Conservation (phyloP, 257 asterid species). For the Avicennia marina region DNA sequence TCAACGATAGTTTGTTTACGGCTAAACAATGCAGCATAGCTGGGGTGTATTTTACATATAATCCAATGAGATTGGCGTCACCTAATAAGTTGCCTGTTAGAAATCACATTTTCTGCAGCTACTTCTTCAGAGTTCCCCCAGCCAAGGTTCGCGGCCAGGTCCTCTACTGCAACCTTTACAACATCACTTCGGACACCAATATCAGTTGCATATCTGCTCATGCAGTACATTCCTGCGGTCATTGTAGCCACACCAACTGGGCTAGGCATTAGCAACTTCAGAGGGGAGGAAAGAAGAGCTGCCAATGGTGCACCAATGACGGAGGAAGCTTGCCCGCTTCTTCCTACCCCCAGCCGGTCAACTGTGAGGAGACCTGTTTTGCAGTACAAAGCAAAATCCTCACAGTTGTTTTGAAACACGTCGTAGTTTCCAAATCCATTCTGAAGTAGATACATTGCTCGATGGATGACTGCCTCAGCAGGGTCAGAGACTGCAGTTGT, state of each 20-base stretch:
- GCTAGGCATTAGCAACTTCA: conserved; percentile 73
- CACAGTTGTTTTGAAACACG: conserved; percentile 86
- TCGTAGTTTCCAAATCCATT: conserved; percentile 84
- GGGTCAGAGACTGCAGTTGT: conserved; percentile 81
- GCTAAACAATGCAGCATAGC: neutral
- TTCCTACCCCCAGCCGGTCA: conserved; percentile 73
- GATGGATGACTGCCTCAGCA: conserved; percentile 47
- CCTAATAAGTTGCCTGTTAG: conserved; percentile 23
- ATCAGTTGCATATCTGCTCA: conserved; percentile 88
- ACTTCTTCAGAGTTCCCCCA: conserved; percentile 41
- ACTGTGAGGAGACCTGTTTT: conserved; percentile 81
- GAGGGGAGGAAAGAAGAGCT: conserved; percentile 78
- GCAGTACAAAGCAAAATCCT: conserved; percentile 92
- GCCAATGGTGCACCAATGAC: conserved; percentile 90
- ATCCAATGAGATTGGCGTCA: conserved; percentile 23
- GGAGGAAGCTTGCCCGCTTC: conserved; percentile 94
- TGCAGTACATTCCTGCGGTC: conserved; percentile 89
- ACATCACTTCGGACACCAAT: conserved; percentile 82
- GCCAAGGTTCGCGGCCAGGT: conserved; percentile 62
- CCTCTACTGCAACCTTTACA: conserved; percentile 80
- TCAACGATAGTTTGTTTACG: too few species aligned
- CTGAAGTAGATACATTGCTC: conserved; percentile 85
- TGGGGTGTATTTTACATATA: neutral
- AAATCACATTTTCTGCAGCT: conserved; percentile 19
- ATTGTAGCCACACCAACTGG: conserved; percentile 75